Base-by-base conservation (phyloP, 192 early-diverging fungal species). In the Backusella sp. region DNA sequence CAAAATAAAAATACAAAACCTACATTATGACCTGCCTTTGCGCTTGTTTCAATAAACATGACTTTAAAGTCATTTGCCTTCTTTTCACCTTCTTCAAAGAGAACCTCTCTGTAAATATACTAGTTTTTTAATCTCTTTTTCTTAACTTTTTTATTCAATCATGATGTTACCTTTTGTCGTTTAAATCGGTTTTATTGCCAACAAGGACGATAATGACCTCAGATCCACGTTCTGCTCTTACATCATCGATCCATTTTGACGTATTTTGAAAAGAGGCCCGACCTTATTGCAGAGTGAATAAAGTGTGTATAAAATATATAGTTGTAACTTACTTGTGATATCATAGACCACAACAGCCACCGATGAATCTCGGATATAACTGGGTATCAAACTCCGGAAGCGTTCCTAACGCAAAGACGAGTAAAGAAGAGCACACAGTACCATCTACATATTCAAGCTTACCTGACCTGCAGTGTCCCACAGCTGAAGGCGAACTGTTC, bases 11-110 rank as follows among this genome's bases (percentile, higher is more conserved):
- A 32, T 32, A 32, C 2, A 32, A 3, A 39, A 12, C 37, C 71
- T 71, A 81, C 97, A 83, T 99, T 99, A 83, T 99, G 96, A 23
- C 96, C 98, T 9, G 95, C 96, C 83, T 99, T 99, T 53, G 98
- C 98, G 74, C 92, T 94, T n/a, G 98, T 99, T 82, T 99, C 98
- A 79, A 99, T 98, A 84, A 97, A 99, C 93, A 99, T 93, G 49
- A 96, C 96, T 72, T 95, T 96, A 84, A 94, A 91, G 75, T 98
- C 97, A 79, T 96, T 95, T 12, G 97, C 95, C 77, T 96, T 96
- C 89, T 96, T 95, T 82, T 99, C 98, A 34, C 97, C 98, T 76
- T 99, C 97, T 79, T 98, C 97, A 34, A 94, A 93, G 14, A 95
- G 93, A 7, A 99, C 97, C 87, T 95, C 90, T 81, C 94, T 93